Evolutionary conservation across 192 early-diverging fungal species (phyloP).

Genomic region (Gigaspora rosea): DNA sequence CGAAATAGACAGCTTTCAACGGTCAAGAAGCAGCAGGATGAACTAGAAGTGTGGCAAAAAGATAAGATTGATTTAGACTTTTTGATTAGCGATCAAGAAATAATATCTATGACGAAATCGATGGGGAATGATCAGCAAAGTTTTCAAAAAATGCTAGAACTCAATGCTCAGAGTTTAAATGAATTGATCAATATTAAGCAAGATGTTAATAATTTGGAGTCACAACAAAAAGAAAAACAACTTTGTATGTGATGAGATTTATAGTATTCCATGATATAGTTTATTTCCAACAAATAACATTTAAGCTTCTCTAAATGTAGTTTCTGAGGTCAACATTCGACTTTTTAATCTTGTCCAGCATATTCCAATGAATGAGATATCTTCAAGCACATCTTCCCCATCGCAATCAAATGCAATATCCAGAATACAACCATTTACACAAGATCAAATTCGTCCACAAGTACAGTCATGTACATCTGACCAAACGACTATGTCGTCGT

Average conservation of each 20-base stretch:
- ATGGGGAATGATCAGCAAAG: background rate
- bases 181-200: background rate
- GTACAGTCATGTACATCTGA: background rate
- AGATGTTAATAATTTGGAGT: background rate
- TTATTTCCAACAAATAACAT: background rate
- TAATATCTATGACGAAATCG: background rate
- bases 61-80: conserved; percentile 31
- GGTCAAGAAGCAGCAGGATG: background rate
- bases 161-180: background rate
- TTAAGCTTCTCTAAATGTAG: background rate
- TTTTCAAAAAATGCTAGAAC: conserved; percentile 4
- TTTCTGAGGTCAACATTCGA: background rate
- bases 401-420: too few species aligned
- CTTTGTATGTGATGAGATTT: background rate
- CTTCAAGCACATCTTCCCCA: background rate
- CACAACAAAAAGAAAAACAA: background rate
- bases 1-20: background rate
- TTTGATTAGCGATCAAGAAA: background rate
- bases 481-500: background rate
- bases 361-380: background rate
- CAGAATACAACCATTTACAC: too few species aligned
- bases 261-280: background rate
- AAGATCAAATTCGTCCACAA: background rate
- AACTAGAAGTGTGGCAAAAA: conserved; percentile 14
- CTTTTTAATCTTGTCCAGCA: background rate